A percentile compares a stretch with the other conserved stretches of the same genome.
phyloP scores from a whole-genome alignment of 2,329 filamentous ascomycete genomes.

The Beauveria asiatica region DNA sequence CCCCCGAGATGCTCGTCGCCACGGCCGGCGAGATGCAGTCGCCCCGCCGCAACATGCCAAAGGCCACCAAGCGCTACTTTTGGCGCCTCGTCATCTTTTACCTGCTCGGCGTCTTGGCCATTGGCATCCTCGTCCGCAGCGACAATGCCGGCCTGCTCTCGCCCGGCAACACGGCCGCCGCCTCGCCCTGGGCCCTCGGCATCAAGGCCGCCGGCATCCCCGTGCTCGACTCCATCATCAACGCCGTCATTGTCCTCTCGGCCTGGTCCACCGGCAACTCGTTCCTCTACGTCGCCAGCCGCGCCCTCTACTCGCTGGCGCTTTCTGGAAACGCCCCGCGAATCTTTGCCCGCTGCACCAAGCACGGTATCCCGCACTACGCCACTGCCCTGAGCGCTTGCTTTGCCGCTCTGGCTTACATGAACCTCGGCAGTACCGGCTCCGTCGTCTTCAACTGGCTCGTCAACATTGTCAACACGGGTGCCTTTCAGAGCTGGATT shows the following conservation, averaged over 20 bases:
- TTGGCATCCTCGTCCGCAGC: constrained; percentile 22
- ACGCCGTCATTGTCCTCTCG: constrained; percentile 45
- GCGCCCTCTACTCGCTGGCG: constrained; percentile 36
- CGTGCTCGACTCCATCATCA: constrained; percentile 39
- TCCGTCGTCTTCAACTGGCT: constrained; percentile 54
- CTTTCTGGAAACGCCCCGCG: constrained; percentile 31
- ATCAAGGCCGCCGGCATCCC: constrained; percentile 36
- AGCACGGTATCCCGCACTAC: constrained; percentile 18
- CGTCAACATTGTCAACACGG: constrained; percentile 42
- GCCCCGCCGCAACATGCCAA: constrained; percentile 24
- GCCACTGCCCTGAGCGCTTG: constrained; percentile 13
- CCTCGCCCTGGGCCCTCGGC: constrained; percentile 49
- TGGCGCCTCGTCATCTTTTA: constrained; percentile 23
- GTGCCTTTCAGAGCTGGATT: constrained; percentile 46
- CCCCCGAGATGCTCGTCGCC: constrained; percentile 22
- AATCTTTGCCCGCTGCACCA: constrained; percentile 23
- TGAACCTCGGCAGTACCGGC: constrained; percentile 46
- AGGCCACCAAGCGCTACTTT: constrained; percentile 21
- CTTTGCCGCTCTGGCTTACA: constrained; percentile 52
- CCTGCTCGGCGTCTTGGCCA: constrained; percentile 20
- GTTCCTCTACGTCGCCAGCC: constrained; percentile 40
- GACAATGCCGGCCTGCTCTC: constrained; percentile 28
- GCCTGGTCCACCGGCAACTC: constrained; percentile 49
- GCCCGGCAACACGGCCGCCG: constrained; percentile 20
- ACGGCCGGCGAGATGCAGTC: constrained; percentile 25